Percentiles rank a stretch among this genome's conserved stretches.
These are phyloP conservation scores for Fusarium temperatum DNA, from an alignment of 2,329 filamentous ascomycete species.

Conservation along the genomic window DNA sequence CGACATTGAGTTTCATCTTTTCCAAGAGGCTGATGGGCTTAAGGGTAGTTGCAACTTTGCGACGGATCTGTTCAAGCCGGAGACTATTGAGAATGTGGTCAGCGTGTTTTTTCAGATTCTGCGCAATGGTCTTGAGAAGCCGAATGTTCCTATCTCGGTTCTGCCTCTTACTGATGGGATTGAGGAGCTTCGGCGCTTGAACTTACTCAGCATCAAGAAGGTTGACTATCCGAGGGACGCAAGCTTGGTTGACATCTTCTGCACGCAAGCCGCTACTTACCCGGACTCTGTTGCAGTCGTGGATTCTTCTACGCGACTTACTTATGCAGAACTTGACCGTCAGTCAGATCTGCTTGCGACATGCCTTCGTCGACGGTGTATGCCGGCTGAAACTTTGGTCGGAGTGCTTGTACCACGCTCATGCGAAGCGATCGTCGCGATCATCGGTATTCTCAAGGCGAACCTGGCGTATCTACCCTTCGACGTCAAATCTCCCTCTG, in stretches of 20 bases:
- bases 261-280: constrained; percentile 13
- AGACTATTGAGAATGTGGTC: constrained; percentile 32
- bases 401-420: constrained; percentile 31
- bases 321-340: constrained; percentile 35
- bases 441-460: constrained; percentile 40
- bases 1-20: constrained; percentile 41
- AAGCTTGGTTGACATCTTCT: constrained; percentile 37
- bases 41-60: constrained; percentile 29
- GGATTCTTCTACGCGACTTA: constrained; percentile 24
- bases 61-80: constrained; percentile 30
- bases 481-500: constrained; percentile 23
- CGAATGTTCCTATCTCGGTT: neutral
- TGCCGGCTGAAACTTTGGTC: constrained; percentile 29
- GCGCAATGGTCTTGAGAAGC: constrained; percentile 13
- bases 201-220: neutral
- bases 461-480: constrained; percentile 40
- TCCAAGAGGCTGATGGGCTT: constrained; percentile 20
- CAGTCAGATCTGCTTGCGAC: constrained; percentile 25
- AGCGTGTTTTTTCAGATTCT: constrained; percentile 30
- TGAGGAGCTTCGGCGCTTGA: neutral
- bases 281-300: constrained; percentile 27
- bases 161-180: constrained; percentile 2
- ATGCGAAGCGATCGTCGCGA: constrained; percentile 36
- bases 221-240: constrained; percentile 9
- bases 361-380: constrained; percentile 18